A percentile compares a stretch with the other conserved stretches of the same genome.
Conservation (phyloP, 371 early-diverging fungal genomes). For the Mortierella sp. region DNA sequence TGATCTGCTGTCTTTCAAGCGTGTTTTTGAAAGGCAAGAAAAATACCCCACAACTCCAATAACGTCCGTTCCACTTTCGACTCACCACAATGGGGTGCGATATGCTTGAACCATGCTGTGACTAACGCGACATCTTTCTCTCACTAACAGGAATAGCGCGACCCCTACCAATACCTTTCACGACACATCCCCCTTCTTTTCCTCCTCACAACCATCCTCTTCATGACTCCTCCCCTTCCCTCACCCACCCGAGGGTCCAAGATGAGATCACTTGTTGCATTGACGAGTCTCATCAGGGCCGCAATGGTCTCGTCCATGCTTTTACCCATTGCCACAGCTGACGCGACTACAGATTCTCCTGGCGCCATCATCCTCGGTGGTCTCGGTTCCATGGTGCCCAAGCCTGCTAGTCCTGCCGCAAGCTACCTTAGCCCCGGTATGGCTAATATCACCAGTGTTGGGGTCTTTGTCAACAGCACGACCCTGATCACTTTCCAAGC, state of each 20-base stretch:
- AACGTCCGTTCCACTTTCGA: too few relatives aligned
- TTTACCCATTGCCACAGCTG: neutral
- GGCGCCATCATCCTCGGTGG: constrained; percentile 44
- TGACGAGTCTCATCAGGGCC: neutral
- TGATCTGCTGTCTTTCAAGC: too few relatives aligned
- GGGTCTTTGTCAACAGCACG: constrained; percentile 25
- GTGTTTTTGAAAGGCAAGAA: too few relatives aligned
- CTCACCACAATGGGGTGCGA: too few relatives aligned
- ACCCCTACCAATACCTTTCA: neutral
- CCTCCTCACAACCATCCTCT: neutral
- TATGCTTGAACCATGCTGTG: too few relatives aligned
- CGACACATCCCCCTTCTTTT: neutral
- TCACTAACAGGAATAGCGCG: neutral
- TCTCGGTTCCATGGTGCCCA: constrained; percentile 39
- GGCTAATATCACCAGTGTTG: constrained; percentile 36
- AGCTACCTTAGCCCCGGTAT: constrained; percentile 49
- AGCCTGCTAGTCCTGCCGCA: constrained; percentile 32
- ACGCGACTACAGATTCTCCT: constrained; percentile 14
- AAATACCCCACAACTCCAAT: too few relatives aligned
- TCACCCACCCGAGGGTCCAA: neutral
- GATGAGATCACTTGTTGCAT: neutral
- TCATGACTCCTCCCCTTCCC: neutral
- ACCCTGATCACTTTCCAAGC: constrained; percentile 28
- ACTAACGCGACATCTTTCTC: neutral
- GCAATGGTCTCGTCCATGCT: neutral